Base-by-base conservation (phyloP, 2,329 filamentous ascomycete species). In the Colletotrichum sp. region DNA sequence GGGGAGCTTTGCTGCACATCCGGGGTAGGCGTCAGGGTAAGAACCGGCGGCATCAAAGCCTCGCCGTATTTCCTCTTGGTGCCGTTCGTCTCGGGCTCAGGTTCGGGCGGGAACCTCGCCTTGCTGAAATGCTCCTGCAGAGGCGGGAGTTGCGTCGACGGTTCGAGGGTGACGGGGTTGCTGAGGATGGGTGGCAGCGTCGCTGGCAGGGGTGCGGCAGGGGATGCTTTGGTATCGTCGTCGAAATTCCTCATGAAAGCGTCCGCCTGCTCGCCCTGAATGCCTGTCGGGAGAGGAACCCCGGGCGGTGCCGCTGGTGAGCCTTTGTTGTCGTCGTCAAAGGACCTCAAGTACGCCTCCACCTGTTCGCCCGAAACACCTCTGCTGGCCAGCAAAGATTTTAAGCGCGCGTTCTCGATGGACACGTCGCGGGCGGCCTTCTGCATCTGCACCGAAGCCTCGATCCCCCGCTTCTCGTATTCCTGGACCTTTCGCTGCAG, bases 371-470 rank as follows among this genome's bases (percentile, higher is more conserved):
- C 79, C 57, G 78, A 74, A 32, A 89, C 84, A 16, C 87, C 87
- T 64, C 83, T 82, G 39, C 83, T 82, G 8, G 81, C 80, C 24
- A 90, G 83, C 73, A 90, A 82, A 52, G 82, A 82, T 16, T 87
- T 83, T 30, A 91, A 81, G 34, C 85, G 81, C 65, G 82, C 82
- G 77, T 91, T 92, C 78, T 90, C 88, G 34, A 85, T 79, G 18
- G 86, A 87, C 21, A 91, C 89, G 71, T 82, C 84, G 26, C 88
- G 86, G 7, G 90, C 90, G 2, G 88, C 88, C 32, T 84, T 85
- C 80, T 92, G 90, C 87, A 92, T 89, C 79, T 89, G 88, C 13
- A 88, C 79, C 4, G 88, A 88, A 6, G 90, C 90, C 71, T 87
- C 84, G 18, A 88, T 85, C 26, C 87, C 89, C 7, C 82, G 84